Evolutionary conservation across 331 rosid species (phyloP).

Genomic region (Spiraea crenata): DNA sequence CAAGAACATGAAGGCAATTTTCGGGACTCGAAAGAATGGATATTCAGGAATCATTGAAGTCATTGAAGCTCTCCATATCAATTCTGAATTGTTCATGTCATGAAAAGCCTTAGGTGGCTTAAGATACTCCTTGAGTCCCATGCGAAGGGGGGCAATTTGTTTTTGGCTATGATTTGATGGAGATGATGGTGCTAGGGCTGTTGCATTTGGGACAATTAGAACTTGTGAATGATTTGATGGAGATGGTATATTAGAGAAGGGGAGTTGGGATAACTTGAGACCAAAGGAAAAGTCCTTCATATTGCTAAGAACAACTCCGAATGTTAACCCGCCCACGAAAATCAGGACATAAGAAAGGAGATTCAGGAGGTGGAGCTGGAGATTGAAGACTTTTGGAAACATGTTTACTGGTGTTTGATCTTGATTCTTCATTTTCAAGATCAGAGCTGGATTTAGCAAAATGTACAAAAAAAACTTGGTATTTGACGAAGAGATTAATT

Average conservation of each 20-base stretch:
- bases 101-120: constrained; percentile 51
- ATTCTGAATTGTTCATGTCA: constrained; percentile 57
- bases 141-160: background rate
- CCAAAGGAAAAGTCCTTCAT: constrained; percentile 34
- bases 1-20: constrained; percentile 84
- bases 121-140: background rate
- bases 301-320: constrained; percentile 53
- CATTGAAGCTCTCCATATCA: constrained; percentile 80
- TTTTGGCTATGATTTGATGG: no score
- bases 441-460: no score
- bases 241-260: constrained; percentile 26
- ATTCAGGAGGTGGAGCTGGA: constrained; percentile 33
- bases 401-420: constrained; percentile 17
- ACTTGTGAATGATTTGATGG: background rate
- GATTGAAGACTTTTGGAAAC: constrained; percentile 35
- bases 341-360: constrained; percentile 42
- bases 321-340: constrained; percentile 54
- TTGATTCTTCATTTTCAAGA: background rate
- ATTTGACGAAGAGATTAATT: no score
- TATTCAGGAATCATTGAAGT: constrained; percentile 38
- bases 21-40: constrained; percentile 59
- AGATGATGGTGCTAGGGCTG: background rate
- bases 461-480: no score
- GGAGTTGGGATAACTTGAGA: constrained; percentile 36
- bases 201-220: background rate